Base-by-base conservation (phyloP, 106 monocot genomes). In the Dioscorea dumetorum region DNA sequence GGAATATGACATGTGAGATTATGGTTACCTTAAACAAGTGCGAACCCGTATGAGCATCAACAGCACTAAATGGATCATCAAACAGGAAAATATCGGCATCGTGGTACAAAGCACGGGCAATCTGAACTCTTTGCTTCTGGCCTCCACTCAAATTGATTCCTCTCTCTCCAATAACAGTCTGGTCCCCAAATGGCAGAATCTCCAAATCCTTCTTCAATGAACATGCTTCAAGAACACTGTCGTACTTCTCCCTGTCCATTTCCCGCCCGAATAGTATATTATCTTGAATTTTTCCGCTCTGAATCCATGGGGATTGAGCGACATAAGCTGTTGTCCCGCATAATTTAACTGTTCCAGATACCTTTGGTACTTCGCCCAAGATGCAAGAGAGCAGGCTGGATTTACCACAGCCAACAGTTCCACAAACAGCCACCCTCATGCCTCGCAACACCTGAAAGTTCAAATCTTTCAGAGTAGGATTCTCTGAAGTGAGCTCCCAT, bases 101-200 rank as follows among this genome's bases (percentile, higher is more conserved):
- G 50, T 97, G 88, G 73, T 97, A 97, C 18, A 97, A 63, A 50
- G 95, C 95, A 15, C 95, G 85, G 12, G 95, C 95, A 67, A 97
- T 91, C 67, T 97, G 88, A 6, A 97, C 77, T 49, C 95, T 85
- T 58, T 97, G 95, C 76, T 97, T 97, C 76, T 97, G 95, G 18
- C 91, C 95, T 6, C 95, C 95, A 72, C 95, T 97, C 68, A 97
- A 50, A 66, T 97, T 91, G 69, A 97, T 97, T 18, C 95, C 95
- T 68, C 91, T 83, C 62, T 97, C 95, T n/a, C 95, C 95, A 8
- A 97, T 89, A 4, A 89, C 69, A 0, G 95, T 91, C 70, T 86
- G 81, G 63, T 97, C 95, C 5, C 95, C 95, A 67, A 84, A 84
- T 7, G 95, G 83, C 20, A 97, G 66, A 63, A 91, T 85, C 74